These are phyloP conservation scores for Pythium phragmitis DNA, from an alignment of 352 stramenopile species.

Conservation along the genomic window DNA sequence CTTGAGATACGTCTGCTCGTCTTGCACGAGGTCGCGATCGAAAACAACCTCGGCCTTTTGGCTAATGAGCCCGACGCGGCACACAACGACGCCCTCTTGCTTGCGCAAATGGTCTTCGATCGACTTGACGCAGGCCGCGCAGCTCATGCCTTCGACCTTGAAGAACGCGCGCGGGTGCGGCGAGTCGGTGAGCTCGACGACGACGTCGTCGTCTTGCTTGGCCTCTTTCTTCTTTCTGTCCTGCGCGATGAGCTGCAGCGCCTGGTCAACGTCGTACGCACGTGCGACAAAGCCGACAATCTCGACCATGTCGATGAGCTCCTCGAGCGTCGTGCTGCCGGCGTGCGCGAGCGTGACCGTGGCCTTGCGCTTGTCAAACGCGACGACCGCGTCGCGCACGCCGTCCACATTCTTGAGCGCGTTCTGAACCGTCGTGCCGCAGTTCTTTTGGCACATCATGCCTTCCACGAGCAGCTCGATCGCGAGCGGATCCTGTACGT, in stretches of 20 bases:
- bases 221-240: constrained; percentile 34
- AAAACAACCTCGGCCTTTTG: constrained; percentile 86
- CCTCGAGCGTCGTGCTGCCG: constrained; percentile 51
- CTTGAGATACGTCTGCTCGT: constrained; percentile 45
- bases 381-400: constrained; percentile 65
- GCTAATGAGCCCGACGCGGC: constrained; percentile 80
- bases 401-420: constrained; percentile 76
- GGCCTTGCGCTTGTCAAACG: constrained; percentile 70
- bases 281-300: constrained; percentile 66
- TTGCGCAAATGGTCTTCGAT: constrained; percentile 80
- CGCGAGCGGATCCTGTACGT: constrained; percentile 31
- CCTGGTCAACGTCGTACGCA: constrained; percentile 55
- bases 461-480: constrained; percentile 85
- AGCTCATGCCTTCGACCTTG: constrained; percentile 86
- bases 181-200: constrained; percentile 36
- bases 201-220: constrained; percentile 34
- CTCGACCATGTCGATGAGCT: constrained; percentile 77
- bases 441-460: constrained; percentile 96
- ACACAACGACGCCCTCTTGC: constrained; percentile 64
- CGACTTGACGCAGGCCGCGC: constrained; percentile 82
- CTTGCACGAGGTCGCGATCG: constrained; percentile 61
- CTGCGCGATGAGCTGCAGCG: constrained; percentile 48
- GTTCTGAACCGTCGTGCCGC: constrained; percentile 89
- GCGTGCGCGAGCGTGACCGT: constrained; percentile 49
- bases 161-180: constrained; percentile 75